These are phyloP conservation scores for Ganoderma sp. DNA, from an alignment of 1,284 basidiomycete genomes.

Conservation along the genomic window DNA sequence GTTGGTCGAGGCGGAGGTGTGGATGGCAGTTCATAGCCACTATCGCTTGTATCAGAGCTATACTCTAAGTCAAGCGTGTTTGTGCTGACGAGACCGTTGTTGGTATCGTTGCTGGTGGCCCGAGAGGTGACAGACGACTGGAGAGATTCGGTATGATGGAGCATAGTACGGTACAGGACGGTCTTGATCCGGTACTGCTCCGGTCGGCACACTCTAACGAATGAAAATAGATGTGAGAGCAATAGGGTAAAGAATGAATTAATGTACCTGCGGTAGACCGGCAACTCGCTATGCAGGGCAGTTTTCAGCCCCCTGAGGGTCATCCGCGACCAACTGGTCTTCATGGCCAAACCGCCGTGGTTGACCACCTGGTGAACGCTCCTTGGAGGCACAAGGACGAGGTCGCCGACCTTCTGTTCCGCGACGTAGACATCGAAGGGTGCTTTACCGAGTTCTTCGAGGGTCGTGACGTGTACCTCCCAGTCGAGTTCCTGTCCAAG, in stretches of 20 bases:
- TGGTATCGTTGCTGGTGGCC: not conserved
- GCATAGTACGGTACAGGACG: slow-evolving; percentile 61
- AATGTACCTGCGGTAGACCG: slow-evolving; percentile 75
- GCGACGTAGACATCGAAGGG: slow-evolving; percentile 70
- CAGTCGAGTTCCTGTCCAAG: slow-evolving; percentile 71
- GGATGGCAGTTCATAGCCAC: not conserved
- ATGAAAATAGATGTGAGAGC: slow-evolving; percentile 20
- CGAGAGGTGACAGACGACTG: slow-evolving; percentile 16
- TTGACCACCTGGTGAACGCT: slow-evolving; percentile 83
- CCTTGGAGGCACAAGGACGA: slow-evolving; percentile 78
- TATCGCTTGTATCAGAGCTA: not conserved
- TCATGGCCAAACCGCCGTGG: slow-evolving; percentile 74
- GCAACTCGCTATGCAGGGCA: slow-evolving; percentile 72
- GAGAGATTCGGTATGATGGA: slow-evolving; percentile 45
- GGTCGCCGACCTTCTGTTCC: slow-evolving; percentile 73
- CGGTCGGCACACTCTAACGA: slow-evolving; percentile 68
- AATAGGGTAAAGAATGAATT: slow-evolving; percentile 47
- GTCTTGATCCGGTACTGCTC: slow-evolving; percentile 77
- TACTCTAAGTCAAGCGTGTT: not conserved
- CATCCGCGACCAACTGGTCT: slow-evolving; percentile 84
- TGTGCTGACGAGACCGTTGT: not conserved
- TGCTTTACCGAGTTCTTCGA: slow-evolving; percentile 67
- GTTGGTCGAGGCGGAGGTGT: not conserved
- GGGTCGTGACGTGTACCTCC: slow-evolving; percentile 64
- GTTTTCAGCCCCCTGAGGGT: slow-evolving; percentile 59